phyloP scores from a whole-genome alignment of 2,329 filamentous ascomycete species.

The Coleophoma cylindrospora region DNA sequence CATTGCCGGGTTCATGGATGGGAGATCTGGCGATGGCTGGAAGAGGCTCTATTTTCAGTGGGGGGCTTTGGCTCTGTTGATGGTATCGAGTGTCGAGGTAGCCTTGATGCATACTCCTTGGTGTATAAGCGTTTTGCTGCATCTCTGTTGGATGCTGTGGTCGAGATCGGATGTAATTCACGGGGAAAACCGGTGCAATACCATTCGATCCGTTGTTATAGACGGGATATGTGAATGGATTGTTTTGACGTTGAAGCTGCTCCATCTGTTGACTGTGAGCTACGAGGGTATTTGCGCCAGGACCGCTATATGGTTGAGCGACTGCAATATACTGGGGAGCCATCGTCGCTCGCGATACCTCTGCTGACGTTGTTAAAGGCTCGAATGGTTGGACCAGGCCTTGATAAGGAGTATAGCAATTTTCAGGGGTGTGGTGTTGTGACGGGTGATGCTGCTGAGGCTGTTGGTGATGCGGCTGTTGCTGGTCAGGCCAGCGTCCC shows the following conservation, averaged over 20 bases:
- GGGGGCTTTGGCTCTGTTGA: slow-evolving; percentile 27
- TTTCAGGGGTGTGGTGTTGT: slow-evolving; percentile 6
- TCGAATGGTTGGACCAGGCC: slow-evolving; percentile 43
- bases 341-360: slow-evolving; percentile 38
- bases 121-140: slow-evolving; percentile 20
- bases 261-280: slow-evolving; percentile 32
- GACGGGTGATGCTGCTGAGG: slow-evolving; percentile 36
- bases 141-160: slow-evolving; percentile 15
- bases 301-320: slow-evolving; percentile 35
- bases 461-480: slow-evolving; percentile 12
- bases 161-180: slow-evolving; percentile 23
- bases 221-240: slow-evolving; percentile 36
- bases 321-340: slow-evolving; percentile 42
- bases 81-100: slow-evolving; percentile 14
- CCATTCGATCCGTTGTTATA: slow-evolving; percentile 26
- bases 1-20: not conserved
- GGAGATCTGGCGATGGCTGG: not conserved
- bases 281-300: slow-evolving; percentile 36
- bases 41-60: slow-evolving; percentile 26
- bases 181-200: slow-evolving; percentile 19
- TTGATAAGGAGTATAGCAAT: slow-evolving; percentile 35
- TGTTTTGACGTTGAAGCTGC: slow-evolving; percentile 27
- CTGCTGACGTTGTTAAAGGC: slow-evolving; percentile 27
- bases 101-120: slow-evolving; percentile 27
- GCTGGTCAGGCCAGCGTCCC: slow-evolving; percentile 48